Evolutionary conservation across 345 rosid species (phyloP).

Genomic region (Moricandia arvensis): DNA sequence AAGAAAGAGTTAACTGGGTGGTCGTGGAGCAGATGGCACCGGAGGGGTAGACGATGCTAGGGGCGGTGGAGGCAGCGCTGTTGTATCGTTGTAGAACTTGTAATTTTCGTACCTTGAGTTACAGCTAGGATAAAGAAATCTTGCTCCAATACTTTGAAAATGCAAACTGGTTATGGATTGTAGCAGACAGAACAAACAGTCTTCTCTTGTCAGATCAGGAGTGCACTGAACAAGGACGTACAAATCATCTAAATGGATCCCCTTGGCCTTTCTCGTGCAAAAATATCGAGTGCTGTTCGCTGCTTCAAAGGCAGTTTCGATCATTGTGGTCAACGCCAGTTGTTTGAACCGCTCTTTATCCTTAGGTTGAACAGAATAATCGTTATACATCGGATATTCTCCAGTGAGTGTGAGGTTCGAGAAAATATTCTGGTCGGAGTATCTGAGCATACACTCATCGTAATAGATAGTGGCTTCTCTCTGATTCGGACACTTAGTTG

Average conservation of each 20-base stretch:
- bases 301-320: background rate
- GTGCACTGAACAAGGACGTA: background rate
- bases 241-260: background rate
- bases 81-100: background rate
- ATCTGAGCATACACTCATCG: conserved; percentile 38
- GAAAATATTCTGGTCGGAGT: conserved; percentile 26
- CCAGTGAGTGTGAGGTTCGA: background rate
- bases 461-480: conserved; percentile 30
- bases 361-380: background rate
- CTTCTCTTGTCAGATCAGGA: background rate
- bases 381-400: background rate
- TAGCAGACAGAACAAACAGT: background rate
- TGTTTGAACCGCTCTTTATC: background rate
- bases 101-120: background rate
- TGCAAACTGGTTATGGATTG: background rate
- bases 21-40: background rate
- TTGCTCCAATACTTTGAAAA: background rate
- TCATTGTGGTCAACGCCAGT: background rate
- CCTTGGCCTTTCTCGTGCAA: background rate
- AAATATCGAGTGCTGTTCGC: background rate
- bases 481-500: conserved; percentile 12
- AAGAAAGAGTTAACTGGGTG: conserved; percentile 2
- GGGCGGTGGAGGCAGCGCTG: background rate
- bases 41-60: background rate
- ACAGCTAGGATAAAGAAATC: background rate